A percentile compares a stretch with the other conserved stretches of the same genome.
phyloP scores from a whole-genome alignment of 1,139 yeast species.

The Pichia sp. region DNA sequence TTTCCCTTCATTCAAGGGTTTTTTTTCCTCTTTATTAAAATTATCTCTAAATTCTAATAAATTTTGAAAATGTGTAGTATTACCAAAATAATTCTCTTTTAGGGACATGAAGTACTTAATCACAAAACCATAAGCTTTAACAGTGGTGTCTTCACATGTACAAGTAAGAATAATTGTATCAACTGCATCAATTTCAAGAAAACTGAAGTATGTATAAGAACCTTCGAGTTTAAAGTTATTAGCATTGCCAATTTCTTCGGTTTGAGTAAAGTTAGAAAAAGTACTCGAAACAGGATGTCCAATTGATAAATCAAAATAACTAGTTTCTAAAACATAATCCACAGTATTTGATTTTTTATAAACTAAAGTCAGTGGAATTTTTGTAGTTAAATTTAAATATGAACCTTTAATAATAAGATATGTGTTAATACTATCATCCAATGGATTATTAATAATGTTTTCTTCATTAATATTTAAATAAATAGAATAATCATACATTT shows the following conservation, averaged over 20 bases:
- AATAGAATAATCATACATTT: constrained; percentile 47
- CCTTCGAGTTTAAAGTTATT: constrained; percentile 59
- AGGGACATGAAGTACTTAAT: constrained; percentile 70
- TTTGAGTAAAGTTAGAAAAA: constrained; percentile 58
- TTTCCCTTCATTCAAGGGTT: constrained; percentile 9
- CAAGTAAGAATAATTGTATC: constrained; percentile 66
- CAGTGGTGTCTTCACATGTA: constrained; percentile 57
- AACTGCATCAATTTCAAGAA: constrained; percentile 57
- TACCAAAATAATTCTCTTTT: constrained; percentile 88
- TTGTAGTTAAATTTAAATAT: constrained; percentile 40
- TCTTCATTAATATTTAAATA: constrained; percentile 77
- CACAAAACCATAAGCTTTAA: constrained; percentile 74
- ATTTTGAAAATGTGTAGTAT: constrained; percentile 73
- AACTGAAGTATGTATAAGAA: constrained; percentile 54
- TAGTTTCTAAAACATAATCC: constrained; percentile 49
- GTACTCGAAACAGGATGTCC: constrained; percentile 95
- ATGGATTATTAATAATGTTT: constrained; percentile 82
- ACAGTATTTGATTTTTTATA: constrained; percentile 53
- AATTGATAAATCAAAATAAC: constrained; percentile 54
- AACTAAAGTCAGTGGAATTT: constrained; percentile 58
- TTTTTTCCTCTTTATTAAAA: constrained; percentile 3
- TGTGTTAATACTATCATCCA: constrained; percentile 75
- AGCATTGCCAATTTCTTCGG: constrained; percentile 60
- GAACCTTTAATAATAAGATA: constrained; percentile 71
- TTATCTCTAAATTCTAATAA: constrained; percentile 60